A percentile compares a stretch with the other conserved stretches of the same genome.
Conservation (phyloP, 2,329 filamentous ascomycete genomes). For the Metarhizium sp. region DNA sequence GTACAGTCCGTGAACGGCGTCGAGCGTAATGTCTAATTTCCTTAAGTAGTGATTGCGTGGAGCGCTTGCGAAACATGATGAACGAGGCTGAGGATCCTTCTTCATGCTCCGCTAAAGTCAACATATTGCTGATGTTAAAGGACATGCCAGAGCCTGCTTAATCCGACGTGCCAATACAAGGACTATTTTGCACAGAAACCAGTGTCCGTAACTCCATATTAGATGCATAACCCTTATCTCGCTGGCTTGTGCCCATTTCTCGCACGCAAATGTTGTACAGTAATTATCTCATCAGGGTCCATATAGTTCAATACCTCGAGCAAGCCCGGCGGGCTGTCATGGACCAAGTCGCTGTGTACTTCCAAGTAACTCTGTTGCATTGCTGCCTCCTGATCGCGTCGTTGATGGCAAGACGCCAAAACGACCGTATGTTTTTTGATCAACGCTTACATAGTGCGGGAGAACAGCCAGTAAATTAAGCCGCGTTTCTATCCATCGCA, state of each 20-base stretch:
- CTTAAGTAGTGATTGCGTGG: too few relatives aligned
- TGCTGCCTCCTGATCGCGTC: constrained; percentile 27
- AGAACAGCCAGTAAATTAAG: constrained; percentile 75
- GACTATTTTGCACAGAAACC: background rate
- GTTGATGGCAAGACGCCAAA: constrained; percentile 75
- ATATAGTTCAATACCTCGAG: background rate
- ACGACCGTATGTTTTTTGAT: constrained; percentile 90
- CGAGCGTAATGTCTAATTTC: too few relatives aligned
- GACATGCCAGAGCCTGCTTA: background rate
- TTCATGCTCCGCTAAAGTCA: background rate
- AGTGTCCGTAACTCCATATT: background rate
- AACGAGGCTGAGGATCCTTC: background rate
- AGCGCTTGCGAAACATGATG: background rate
- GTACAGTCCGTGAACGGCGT: too few relatives aligned
- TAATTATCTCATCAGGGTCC: background rate
- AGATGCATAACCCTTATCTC: background rate
- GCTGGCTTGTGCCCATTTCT: background rate
- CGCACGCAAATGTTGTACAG: background rate
- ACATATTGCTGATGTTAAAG: background rate
- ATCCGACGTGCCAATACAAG: background rate
- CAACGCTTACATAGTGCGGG: constrained; percentile 87
- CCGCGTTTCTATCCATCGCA: constrained; percentile 83
- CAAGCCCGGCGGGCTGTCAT: constrained; percentile 26
- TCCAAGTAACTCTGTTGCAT: constrained; percentile 50
- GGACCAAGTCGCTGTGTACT: constrained; percentile 60